These are phyloP conservation scores for Biscutella laevigata DNA, from an alignment of 441 rosid species.

Conservation along the genomic window DNA sequence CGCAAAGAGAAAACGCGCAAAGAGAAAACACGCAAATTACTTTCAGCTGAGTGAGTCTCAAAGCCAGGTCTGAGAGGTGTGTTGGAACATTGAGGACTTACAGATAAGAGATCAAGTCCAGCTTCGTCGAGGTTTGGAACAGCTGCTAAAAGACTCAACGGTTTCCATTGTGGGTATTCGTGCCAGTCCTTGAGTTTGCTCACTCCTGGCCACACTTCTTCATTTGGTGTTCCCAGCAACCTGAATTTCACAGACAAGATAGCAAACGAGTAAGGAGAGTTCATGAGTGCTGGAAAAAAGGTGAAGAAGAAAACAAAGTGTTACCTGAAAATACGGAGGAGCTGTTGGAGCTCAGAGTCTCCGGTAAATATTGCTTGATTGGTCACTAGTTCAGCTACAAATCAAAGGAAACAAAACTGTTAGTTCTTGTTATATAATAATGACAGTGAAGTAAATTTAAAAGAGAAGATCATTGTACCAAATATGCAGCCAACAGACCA, in stretches of 20 bases:
- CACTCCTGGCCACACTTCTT: conserved; percentile 87
- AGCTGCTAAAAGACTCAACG: conserved; percentile 50
- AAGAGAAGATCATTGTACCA: conserved; percentile 40
- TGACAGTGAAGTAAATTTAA: too few relatives aligned
- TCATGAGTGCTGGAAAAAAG: too few relatives aligned
- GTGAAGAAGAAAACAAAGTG: background rate
- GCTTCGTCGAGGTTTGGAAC: conserved; percentile 57
- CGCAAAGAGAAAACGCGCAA: too few relatives aligned
- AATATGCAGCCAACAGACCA: conserved; percentile 97
- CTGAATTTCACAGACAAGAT: too few relatives aligned
- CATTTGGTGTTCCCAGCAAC: conserved; percentile 90
- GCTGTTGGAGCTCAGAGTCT: conserved; percentile 95
- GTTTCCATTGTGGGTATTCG: conserved; percentile 92
- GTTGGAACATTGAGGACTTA: conserved; percentile 30
- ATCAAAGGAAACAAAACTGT: conserved; percentile 1
- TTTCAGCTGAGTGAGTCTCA: too few relatives aligned
- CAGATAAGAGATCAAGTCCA: conserved; percentile 70
- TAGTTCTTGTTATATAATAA: background rate
- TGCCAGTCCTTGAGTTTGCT: conserved; percentile 87
- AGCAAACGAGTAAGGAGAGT: too few relatives aligned
- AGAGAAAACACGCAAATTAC: background rate
- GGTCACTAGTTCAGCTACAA: conserved; percentile 69
- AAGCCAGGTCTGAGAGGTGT: background rate
- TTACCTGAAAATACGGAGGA: conserved; percentile 78
- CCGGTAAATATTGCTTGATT: conserved; percentile 95